Evolutionary conservation across 345 rosid genomes (phyloP).

Genomic region (Euphorbia peplus): DNA sequence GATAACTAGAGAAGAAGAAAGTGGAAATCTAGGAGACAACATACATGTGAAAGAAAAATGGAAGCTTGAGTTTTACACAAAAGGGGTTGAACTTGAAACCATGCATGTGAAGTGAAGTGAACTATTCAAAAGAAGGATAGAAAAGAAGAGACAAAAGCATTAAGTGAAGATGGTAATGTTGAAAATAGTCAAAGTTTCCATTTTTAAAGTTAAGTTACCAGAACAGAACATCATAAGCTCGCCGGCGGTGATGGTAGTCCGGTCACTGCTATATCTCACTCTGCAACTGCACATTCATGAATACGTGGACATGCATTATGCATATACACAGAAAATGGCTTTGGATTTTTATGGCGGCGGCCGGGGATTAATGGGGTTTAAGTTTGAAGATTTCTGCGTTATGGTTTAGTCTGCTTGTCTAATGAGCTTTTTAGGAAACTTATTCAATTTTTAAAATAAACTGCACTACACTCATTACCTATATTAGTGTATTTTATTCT

Average conservation of each 20-base stretch:
- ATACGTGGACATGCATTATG: not conserved
- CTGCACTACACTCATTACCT: conserved; percentile 10
- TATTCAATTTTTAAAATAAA: not conserved
- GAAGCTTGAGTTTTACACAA: conserved; percentile 46
- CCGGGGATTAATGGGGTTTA: conserved; percentile 15
- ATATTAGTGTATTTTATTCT: too few species aligned
- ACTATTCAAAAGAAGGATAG: conserved; percentile 18
- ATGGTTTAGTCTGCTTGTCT: not conserved
- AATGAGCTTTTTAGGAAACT: conserved; percentile 9
- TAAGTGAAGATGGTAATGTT: conserved; percentile 8
- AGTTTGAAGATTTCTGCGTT: conserved; percentile 16
- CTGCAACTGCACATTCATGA: not conserved
- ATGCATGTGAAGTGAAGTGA: conserved; percentile 48
- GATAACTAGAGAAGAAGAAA: conserved; percentile 4
- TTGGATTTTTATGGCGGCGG: conserved; percentile 2
- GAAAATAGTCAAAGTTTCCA: conserved; percentile 10
- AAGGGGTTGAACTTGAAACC: conserved; percentile 44
- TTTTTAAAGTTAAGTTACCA: conserved; percentile 13
- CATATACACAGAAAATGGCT: not conserved
- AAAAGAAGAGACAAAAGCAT: conserved; percentile 24
- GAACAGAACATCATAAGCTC: too few species aligned
- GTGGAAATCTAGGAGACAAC: conserved; percentile 29
- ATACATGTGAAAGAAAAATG: conserved; percentile 29
- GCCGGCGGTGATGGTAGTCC: too few species aligned
- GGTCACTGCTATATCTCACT: not conserved